A percentile compares a stretch with the other conserved stretches of the same genome.
These are phyloP conservation scores for Hirschfeldia incana DNA, from an alignment of 345 rosid genomes.

Conservation along the genomic window DNA sequence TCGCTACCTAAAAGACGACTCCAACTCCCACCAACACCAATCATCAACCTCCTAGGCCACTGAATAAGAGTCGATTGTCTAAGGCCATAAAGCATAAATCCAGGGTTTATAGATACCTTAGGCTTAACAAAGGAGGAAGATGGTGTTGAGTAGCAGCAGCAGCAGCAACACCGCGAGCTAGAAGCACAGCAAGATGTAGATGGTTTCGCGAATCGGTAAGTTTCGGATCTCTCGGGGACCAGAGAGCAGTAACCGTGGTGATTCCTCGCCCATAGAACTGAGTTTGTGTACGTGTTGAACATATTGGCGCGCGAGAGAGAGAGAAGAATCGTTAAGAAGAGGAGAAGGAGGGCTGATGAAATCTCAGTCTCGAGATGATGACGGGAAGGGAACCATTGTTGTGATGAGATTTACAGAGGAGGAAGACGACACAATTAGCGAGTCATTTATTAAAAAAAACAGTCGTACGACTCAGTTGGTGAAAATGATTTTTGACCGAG, in stretches of 20 bases:
- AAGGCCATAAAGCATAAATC: constrained; percentile 51
- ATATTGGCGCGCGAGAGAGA: constrained; percentile 17
- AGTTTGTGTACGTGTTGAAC: constrained; percentile 55
- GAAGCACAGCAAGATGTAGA: constrained; percentile 40
- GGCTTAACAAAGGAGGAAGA: constrained; percentile 29
- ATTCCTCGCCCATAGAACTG: constrained; percentile 50
- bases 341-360: background rate
- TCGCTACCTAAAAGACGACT: constrained; percentile 46
- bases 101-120: constrained; percentile 46
- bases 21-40: constrained; percentile 41
- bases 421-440: background rate
- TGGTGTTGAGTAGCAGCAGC: constrained; percentile 39
- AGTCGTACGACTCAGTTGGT: too few relatives aligned
- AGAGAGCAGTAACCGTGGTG: constrained; percentile 53
- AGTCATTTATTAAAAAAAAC: background rate
- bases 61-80: constrained; percentile 77
- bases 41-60: constrained; percentile 57
- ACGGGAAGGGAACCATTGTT: background rate
- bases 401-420: constrained; percentile 14
- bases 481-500: too few relatives aligned
- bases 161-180: constrained; percentile 44
- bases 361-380: too few relatives aligned
- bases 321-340: background rate
- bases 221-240: constrained; percentile 51
- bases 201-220: constrained; percentile 23